Percentiles rank a stretch among this genome's conserved stretches.
phyloP scores from a whole-genome alignment of 768 basidiomycete species.

The Myochromella boudieri region DNA sequence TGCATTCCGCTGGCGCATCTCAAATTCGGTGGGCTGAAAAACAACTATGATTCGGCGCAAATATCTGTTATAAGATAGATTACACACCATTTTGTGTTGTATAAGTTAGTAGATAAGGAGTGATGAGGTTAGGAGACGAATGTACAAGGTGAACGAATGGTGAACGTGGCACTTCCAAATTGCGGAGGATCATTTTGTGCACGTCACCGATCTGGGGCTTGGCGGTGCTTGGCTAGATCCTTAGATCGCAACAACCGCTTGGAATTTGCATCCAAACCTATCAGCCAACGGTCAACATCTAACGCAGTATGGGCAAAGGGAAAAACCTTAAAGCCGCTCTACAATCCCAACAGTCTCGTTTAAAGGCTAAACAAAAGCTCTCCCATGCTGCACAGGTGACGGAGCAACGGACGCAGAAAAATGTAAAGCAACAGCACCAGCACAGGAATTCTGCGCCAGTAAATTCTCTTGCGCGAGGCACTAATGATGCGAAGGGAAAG shows the following conservation, averaged over 20 bases:
- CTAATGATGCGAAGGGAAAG: constrained; percentile 29
- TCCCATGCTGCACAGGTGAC: constrained; percentile 50
- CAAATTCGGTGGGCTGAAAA: constrained; percentile 74
- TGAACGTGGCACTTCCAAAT: constrained; percentile 20
- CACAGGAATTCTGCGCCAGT: constrained; percentile 9
- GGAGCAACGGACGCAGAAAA: constrained; percentile 44
- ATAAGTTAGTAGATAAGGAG: constrained; percentile 14
- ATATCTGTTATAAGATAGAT: background rate
- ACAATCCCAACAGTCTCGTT: constrained; percentile 65
- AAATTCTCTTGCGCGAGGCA: no score
- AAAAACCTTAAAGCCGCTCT: constrained; percentile 70
- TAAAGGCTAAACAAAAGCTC: constrained; percentile 61
- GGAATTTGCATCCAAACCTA: background rate
- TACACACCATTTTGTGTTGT: constrained; percentile 31
- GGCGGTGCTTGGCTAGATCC: background rate
- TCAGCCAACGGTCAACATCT: background rate
- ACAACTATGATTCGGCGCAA: constrained; percentile 2
- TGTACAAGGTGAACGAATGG: constrained; percentile 8
- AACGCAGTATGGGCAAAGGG: constrained; percentile 38
- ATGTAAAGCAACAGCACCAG: constrained; percentile 14
- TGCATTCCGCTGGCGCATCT: constrained; percentile 76
- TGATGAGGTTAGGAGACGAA: constrained; percentile 14
- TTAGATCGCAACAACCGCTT: background rate
- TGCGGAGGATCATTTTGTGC: background rate
- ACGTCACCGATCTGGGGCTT: constrained; percentile 5